Percentiles rank a stretch among this genome's conserved stretches.
Evolutionary conservation across 1,284 basidiomycete genomes (phyloP).

Genomic region (Rhodotorula sp.): DNA sequence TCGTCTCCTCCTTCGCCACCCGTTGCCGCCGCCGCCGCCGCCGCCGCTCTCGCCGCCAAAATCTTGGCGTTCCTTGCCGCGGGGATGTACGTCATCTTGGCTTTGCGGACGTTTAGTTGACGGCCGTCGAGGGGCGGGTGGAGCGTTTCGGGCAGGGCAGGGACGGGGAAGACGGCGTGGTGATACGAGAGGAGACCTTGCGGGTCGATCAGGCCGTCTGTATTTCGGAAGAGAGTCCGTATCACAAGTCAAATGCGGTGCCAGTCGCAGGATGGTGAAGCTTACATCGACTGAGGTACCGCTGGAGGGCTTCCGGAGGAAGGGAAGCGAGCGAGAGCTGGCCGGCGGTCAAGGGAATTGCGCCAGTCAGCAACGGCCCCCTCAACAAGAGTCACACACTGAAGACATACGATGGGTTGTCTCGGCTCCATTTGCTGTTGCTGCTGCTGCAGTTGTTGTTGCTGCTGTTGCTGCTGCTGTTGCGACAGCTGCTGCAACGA

Average conservation of each 20-base stretch:
- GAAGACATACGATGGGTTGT: conserved; percentile 8
- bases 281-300: conserved; percentile 37
- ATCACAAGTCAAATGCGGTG: background rate
- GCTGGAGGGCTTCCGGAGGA: conserved; percentile 34
- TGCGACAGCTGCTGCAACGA: too few relatives aligned
- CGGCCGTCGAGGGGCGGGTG: conserved; percentile 32
- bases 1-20: background rate
- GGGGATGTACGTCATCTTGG: conserved; percentile 19
- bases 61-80: conserved; percentile 7
- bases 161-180: conserved; percentile 41
- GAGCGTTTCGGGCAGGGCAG: conserved; percentile 28
- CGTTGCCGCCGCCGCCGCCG: background rate
- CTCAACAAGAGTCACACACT: too few relatives aligned
- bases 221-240: background rate
- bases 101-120: conserved; percentile 11
- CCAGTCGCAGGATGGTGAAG: background rate
- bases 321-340: conserved; percentile 31
- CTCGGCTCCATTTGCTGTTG: background rate
- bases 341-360: background rate
- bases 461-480: background rate
- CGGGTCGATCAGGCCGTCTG: conserved; percentile 37
- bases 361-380: background rate
- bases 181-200: conserved; percentile 36
- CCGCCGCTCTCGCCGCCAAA: background rate
- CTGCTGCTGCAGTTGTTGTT: background rate